These are phyloP conservation scores for Mortierella antarctica DNA, from an alignment of 192 early-diverging fungal genomes.

Conservation along the genomic window DNA sequence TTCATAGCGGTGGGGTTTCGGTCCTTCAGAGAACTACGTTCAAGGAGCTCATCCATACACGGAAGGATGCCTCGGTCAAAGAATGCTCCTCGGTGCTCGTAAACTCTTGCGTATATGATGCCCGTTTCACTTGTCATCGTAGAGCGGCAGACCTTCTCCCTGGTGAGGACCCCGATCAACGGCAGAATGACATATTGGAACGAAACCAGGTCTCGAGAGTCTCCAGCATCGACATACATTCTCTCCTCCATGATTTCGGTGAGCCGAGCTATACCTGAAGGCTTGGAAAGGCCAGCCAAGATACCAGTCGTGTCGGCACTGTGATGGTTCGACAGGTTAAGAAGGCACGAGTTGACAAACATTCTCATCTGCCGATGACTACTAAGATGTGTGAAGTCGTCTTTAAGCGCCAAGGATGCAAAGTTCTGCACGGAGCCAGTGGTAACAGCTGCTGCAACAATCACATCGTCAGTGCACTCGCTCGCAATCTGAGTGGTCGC, in stretches of 20 bases:
- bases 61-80: slow-evolving; percentile 29
- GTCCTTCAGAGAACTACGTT: slow-evolving; percentile 32
- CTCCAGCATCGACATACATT: slow-evolving; percentile 41
- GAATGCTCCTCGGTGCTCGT: slow-evolving; percentile 21
- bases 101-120: slow-evolving; percentile 46
- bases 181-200: slow-evolving; percentile 55
- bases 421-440: background rate
- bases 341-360: slow-evolving; percentile 43
- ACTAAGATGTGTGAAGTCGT: background rate
- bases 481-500: slow-evolving; percentile 19
- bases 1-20: background rate
- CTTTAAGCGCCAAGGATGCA: slow-evolving; percentile 12
- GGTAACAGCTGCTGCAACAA: slow-evolving; percentile 5
- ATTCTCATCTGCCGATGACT: slow-evolving; percentile 2
- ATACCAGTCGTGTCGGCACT: slow-evolving; percentile 33
- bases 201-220: slow-evolving; percentile 7
- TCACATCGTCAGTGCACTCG: slow-evolving; percentile 47
- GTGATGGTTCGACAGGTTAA: slow-evolving; percentile 51
- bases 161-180: slow-evolving; percentile 52
- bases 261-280: slow-evolving; percentile 19
- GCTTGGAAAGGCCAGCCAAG: slow-evolving; percentile 13
- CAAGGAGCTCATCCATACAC: slow-evolving; percentile 41
- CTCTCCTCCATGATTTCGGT: slow-evolving; percentile 31
- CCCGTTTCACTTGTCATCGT: slow-evolving; percentile 41
- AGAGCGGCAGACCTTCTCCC: slow-evolving; percentile 39